These are phyloP conservation scores for Cyberlindnera japonica DNA, from an alignment of 805 yeast genomes.

Conservation along the genomic window DNA sequence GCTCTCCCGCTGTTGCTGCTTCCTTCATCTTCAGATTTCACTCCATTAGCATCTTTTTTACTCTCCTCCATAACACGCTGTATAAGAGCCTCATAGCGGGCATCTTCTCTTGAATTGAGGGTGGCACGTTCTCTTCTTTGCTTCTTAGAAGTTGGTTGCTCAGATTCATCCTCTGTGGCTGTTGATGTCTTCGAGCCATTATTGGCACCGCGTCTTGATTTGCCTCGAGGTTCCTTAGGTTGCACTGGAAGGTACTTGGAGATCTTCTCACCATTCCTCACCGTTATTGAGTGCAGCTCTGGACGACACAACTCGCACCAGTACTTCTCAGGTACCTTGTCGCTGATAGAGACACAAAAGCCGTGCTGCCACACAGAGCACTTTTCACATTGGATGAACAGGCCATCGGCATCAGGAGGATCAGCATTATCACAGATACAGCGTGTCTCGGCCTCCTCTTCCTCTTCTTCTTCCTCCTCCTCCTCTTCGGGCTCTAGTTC, in stretches of 20 bases:
- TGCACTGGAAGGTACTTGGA: slow-evolving; percentile 47
- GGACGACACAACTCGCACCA: slow-evolving; percentile 94
- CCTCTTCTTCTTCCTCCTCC: slow-evolving; percentile 32
- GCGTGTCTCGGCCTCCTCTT: slow-evolving; percentile 42
- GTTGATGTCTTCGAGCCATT: no score
- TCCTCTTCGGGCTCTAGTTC: slow-evolving; percentile 8
- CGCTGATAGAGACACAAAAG: slow-evolving; percentile 81
- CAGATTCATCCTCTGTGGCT: slow-evolving; percentile 14
- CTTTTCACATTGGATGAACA: slow-evolving; percentile 80
- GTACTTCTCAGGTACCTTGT: slow-evolving; percentile 85
- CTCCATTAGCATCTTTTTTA: slow-evolving; percentile 32
- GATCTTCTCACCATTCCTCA: slow-evolving; percentile 44
- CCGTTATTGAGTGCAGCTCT: slow-evolving; percentile 61
- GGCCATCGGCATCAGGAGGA: slow-evolving; percentile 50
- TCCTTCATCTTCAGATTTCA: slow-evolving; percentile 11
- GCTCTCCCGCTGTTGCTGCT: slow-evolving; percentile 5
- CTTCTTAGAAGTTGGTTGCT: slow-evolving; percentile 15
- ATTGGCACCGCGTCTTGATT: slow-evolving; percentile 20
- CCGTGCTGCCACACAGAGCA: slow-evolving; percentile 99
- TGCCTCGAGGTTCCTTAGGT: slow-evolving; percentile 30
- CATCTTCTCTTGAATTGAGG: slow-evolving; percentile 30
- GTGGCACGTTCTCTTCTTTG: slow-evolving; percentile 36
- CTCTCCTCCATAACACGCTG: slow-evolving; percentile 40
- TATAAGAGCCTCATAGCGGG: slow-evolving; percentile 39
- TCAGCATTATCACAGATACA: slow-evolving; percentile 43